A percentile compares a stretch with the other conserved stretches of the same genome.
These are phyloP conservation scores for Candida koratica DNA, from an alignment of 805 yeast genomes.

Conservation along the genomic window DNA sequence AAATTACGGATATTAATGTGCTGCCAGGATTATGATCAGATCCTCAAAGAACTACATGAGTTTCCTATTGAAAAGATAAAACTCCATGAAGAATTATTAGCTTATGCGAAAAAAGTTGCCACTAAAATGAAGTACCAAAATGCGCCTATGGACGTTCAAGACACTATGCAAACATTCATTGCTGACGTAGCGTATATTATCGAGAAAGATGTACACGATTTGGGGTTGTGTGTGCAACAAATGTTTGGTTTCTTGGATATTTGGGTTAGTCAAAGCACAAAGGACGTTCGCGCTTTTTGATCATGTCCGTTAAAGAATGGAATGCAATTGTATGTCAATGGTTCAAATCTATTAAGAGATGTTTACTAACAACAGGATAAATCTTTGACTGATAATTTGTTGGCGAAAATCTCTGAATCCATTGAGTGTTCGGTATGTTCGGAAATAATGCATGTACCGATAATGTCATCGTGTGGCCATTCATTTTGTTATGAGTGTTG, in stretches of 20 bases:
- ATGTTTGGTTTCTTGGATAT: slow-evolving; percentile 1
- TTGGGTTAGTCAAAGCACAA: slow-evolving; percentile 6
- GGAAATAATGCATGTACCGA: slow-evolving; percentile 65
- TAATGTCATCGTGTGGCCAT: slow-evolving; percentile 66
- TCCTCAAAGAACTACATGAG: slow-evolving; percentile 19
- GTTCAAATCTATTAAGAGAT: background rate
- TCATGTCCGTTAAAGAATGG: slow-evolving; percentile 7
- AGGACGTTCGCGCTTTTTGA: slow-evolving; percentile 1
- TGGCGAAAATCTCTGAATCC: slow-evolving; percentile 24
- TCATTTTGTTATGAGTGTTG: slow-evolving; percentile 66
- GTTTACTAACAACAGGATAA: slow-evolving; percentile 9
- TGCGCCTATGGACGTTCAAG: background rate
- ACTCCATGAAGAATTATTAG: slow-evolving; percentile 31
- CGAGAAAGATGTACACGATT: slow-evolving; percentile 28
- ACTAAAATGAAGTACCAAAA: slow-evolving; percentile 13
- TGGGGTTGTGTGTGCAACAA: slow-evolving; percentile 10
- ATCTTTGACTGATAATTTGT: slow-evolving; percentile 17
- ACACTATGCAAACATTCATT: slow-evolving; percentile 21
- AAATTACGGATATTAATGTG: slow-evolving; percentile 23
- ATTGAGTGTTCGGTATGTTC: slow-evolving; percentile 64
- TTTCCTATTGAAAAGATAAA: slow-evolving; percentile 31
- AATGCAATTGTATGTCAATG: slow-evolving; percentile 7
- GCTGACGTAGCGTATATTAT: slow-evolving; percentile 35
- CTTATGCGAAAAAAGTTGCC: slow-evolving; percentile 31
- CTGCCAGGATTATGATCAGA: slow-evolving; percentile 18